Percentiles rank a stretch among this genome's conserved stretches.
phyloP scores from a whole-genome alignment of 1,284 basidiomycete species.

The Leccinum subatratum region DNA sequence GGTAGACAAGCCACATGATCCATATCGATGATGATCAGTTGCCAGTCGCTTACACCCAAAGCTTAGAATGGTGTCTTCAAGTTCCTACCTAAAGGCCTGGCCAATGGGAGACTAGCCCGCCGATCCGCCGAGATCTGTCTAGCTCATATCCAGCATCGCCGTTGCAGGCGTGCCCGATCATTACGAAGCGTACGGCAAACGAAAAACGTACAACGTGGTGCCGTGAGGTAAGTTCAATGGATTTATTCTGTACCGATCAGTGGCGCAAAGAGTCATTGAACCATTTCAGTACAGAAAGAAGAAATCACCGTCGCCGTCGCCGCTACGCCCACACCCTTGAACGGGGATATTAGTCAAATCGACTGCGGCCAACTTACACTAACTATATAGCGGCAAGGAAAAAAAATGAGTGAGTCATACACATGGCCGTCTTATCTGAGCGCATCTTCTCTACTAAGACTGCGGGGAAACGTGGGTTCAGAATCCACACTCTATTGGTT shows the following conservation, averaged over 20 bases:
- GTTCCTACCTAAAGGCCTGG: background rate
- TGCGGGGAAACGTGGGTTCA: background rate
- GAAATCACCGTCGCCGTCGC: background rate
- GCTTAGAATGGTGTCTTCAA: background rate
- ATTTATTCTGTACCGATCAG: conserved; percentile 5
- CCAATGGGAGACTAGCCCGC: background rate
- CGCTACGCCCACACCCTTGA: conserved; percentile 1
- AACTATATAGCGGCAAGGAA: background rate
- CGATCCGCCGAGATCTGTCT: background rate
- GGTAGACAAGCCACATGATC: conserved; percentile 21
- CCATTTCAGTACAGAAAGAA: conserved; percentile 1
- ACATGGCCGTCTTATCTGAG: background rate
- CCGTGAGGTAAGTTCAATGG: conserved; percentile 2
- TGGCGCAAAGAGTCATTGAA: conserved; percentile 5
- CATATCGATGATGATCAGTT: background rate
- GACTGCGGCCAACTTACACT: background rate
- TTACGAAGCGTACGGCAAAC: conserved; percentile 2
- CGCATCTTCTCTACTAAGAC: background rate
- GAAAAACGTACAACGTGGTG: conserved; percentile 1
- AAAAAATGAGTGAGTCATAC: background rate
- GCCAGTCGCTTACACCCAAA: background rate
- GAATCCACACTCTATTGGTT: conserved; percentile 6
- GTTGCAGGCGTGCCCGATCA: background rate
- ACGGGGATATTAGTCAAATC: conserved; percentile 11
- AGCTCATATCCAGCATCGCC: conserved; percentile 10